Percentiles rank a stretch among this genome's conserved stretches.
Conservation (phyloP, 768 basidiomycete species). For the Jaapia argillacea region DNA sequence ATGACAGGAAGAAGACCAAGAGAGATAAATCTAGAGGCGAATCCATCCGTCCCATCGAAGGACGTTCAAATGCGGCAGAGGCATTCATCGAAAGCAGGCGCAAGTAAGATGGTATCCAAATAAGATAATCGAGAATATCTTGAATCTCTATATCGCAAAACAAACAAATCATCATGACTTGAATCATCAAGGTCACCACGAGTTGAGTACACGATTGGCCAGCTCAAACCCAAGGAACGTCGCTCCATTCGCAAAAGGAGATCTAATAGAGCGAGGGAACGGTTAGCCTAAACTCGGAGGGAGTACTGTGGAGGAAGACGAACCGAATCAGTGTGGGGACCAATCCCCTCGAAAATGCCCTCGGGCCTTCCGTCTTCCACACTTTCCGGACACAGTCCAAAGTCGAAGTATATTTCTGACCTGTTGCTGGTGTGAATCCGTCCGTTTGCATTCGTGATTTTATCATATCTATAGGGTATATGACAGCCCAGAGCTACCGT, state of each 20-base stretch:
- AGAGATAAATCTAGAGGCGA: no score
- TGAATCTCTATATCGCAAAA: no score
- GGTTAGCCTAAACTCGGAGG: no score
- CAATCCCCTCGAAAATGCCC: constrained; percentile 87
- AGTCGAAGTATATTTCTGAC: constrained; percentile 76
- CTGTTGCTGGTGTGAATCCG: constrained; percentile 63
- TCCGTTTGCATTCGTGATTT: constrained; percentile 97
- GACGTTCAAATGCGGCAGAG: no score
- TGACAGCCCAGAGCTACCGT: constrained; percentile 73
- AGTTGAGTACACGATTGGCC: constrained; percentile 68
- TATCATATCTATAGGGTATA: constrained; percentile 94
- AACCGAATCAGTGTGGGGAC: constrained; percentile 87
- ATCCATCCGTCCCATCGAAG: no score
- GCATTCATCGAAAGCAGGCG: no score
- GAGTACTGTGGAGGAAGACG: constrained; percentile 18
- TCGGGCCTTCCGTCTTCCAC: constrained; percentile 73
- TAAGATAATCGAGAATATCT: no score
- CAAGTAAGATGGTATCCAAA: no score
- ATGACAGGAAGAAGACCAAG: no score
- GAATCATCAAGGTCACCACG: no score
- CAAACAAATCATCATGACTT: no score
- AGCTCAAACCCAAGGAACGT: constrained; percentile 96
- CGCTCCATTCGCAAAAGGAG: constrained; percentile 93
- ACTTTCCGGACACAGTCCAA: constrained; percentile 77
- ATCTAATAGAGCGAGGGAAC: constrained; percentile 35